Conservation (phyloP, 139 green algal species). For the Picochlorum sp. region DNA sequence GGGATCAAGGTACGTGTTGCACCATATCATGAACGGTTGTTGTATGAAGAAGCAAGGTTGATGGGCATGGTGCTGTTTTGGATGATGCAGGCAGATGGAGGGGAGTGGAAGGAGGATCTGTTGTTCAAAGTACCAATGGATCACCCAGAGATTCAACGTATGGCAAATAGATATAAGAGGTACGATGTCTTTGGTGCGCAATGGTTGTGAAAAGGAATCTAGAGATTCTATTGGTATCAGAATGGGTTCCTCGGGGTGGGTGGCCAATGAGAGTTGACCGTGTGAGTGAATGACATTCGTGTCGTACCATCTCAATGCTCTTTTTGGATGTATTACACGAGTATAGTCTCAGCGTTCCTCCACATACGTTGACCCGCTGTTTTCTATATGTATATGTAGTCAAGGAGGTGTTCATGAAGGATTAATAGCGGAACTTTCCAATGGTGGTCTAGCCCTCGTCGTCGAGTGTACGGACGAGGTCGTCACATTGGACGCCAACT, state of each 20-base stretch:
- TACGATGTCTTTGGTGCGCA: background rate
- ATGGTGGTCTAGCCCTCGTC: constrained; percentile 59
- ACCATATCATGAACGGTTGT: no score
- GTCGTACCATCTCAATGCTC: constrained; percentile 5
- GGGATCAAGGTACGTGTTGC: constrained; percentile 33
- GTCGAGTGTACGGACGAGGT: constrained; percentile 33
- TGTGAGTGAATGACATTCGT: constrained; percentile 3
- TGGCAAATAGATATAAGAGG: constrained; percentile 77
- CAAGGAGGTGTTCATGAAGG: constrained; percentile 58
- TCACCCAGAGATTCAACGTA: constrained; percentile 67
- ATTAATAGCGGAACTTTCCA: constrained; percentile 68
- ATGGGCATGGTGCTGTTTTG: no score
- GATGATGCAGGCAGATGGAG: constrained; percentile 47
- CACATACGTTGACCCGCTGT: background rate
- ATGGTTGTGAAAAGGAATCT: background rate
- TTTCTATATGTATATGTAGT: constrained; percentile 33
- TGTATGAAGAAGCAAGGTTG: background rate
- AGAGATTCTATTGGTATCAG: background rate
- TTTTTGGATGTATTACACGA: background rate
- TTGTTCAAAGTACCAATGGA: constrained; percentile 69
- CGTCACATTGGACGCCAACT: constrained; percentile 76
- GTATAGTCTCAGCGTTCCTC: background rate
- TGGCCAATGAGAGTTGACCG: constrained; percentile 19
- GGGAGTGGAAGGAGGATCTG: constrained; percentile 68
- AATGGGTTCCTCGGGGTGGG: no score